These are phyloP conservation scores for barley (Hordeum vulgare) DNA, from an alignment of 176 grass and related monocot genomes.

Conservation along the genomic window DNA sequence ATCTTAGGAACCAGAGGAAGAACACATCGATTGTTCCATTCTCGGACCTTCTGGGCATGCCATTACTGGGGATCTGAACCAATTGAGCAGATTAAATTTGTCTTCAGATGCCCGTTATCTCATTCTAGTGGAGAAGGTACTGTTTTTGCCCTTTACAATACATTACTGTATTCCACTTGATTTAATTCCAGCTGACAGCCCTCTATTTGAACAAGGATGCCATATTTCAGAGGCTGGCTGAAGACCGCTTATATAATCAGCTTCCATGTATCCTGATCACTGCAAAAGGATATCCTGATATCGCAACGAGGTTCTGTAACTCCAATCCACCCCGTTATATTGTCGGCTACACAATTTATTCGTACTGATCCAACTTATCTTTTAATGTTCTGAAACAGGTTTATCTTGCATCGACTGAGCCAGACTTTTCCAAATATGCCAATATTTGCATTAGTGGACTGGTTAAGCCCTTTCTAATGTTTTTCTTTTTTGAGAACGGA, in stretches of 20 bases:
- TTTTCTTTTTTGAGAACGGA: background rate
- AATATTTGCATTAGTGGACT: slow-evolving; percentile 83
- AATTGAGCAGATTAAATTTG: slow-evolving; percentile 57
- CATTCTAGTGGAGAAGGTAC: slow-evolving; percentile 88
- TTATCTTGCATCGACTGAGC: slow-evolving; percentile 68
- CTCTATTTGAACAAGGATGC: slow-evolving; percentile 57
- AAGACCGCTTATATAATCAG: slow-evolving; percentile 77
- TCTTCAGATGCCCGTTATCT: slow-evolving; percentile 73
- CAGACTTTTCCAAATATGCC: slow-evolving; percentile 68
- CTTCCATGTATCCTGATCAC: slow-evolving; percentile 86
- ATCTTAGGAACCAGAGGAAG: slow-evolving; percentile 49
- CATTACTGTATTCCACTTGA: background rate
- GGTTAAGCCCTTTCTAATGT: slow-evolving; percentile 38
- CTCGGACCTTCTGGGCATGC: slow-evolving; percentile 74
- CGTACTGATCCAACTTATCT: background rate
- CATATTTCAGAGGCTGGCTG: slow-evolving; percentile 95
- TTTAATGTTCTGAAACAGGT: slow-evolving; percentile 41
- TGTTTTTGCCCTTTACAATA: background rate
- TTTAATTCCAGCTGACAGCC: background rate
- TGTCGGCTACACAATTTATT: background rate
- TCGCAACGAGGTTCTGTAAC: slow-evolving; percentile 73
- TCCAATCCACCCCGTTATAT: background rate
- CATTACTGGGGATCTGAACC: slow-evolving; percentile 71
- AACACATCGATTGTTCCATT: slow-evolving; percentile 68
- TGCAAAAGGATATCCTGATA: slow-evolving; percentile 96